Percentiles rank a stretch among this genome's conserved stretches.
phyloP scores from a whole-genome alignment of 768 basidiomycete species.

The Peribolospora baueri region DNA sequence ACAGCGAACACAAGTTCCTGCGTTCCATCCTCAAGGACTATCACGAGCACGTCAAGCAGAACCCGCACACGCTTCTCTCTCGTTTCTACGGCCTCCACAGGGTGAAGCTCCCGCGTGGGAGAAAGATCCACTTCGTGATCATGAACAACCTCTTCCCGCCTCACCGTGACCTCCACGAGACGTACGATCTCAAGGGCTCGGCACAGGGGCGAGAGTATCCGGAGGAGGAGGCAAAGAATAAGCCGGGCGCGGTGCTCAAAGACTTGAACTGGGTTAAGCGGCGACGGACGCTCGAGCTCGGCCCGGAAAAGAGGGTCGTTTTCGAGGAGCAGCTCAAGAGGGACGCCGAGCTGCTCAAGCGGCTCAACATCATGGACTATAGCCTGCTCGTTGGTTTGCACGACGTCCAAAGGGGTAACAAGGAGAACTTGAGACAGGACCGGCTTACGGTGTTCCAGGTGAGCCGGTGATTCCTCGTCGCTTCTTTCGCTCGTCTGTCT shows the following conservation, averaged over 20 bases:
- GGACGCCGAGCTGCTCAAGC: constrained; percentile 63
- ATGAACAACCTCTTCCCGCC: constrained; percentile 99
- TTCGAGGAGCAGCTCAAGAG: constrained; percentile 72
- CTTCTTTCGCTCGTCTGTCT: neutral
- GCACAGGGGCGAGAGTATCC: constrained; percentile 70
- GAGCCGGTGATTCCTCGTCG: constrained; percentile 16
- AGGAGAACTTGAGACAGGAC: constrained; percentile 70
- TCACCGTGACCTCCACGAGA: constrained; percentile 91
- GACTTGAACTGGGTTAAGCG: constrained; percentile 91
- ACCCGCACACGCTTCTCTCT: constrained; percentile 80
- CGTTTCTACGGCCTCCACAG: constrained; percentile 93
- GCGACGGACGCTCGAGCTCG: constrained; percentile 52
- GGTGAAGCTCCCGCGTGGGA: constrained; percentile 77
- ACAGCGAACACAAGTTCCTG: constrained; percentile 81
- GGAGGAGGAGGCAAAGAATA: constrained; percentile 50
- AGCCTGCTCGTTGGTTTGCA: constrained; percentile 84
- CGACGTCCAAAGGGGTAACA: constrained; percentile 67
- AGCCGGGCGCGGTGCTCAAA: constrained; percentile 74
- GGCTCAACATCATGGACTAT: constrained; percentile 84
- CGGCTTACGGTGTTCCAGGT: constrained; percentile 83
- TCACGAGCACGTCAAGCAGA: constrained; percentile 56
- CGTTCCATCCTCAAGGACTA: constrained; percentile 60
- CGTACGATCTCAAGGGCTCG: constrained; percentile 77
- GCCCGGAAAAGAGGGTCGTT: constrained; percentile 79
- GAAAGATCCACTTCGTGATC: constrained; percentile 96